Evolutionary conservation across 768 basidiomycete genomes (phyloP).

Genomic region (Tylopilus vinaceipallidus): DNA sequence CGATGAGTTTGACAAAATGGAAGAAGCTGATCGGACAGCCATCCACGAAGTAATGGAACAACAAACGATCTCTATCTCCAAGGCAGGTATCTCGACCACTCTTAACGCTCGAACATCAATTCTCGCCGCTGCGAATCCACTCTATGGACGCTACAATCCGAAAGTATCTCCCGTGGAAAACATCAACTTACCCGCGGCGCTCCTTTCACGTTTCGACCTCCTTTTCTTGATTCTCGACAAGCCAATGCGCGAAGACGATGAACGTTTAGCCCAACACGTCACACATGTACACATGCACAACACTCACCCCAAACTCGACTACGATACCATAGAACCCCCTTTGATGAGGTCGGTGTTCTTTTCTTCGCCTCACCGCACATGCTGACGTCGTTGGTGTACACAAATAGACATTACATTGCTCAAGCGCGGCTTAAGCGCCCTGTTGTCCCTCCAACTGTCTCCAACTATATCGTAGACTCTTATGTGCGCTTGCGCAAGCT

Average conservation of each 20-base stretch:
- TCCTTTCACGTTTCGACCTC: conserved; percentile 94
- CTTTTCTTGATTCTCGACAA: conserved; percentile 97
- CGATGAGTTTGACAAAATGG: conserved; percentile 99
- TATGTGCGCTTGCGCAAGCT: conserved; percentile 94
- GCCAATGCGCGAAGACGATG: conserved; percentile 91
- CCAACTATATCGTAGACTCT: conserved; percentile 90
- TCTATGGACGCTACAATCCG: conserved; percentile 97
- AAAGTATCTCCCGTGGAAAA: conserved; percentile 98
- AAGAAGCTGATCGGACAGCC: conserved; percentile 93
- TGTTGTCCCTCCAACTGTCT: conserved; percentile 84
- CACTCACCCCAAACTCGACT: conserved; percentile 78
- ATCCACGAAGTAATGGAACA: conserved; percentile 99
- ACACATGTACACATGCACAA: conserved; percentile 98
- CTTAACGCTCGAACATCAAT: conserved; percentile 97
- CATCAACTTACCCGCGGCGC: conserved; percentile 96
- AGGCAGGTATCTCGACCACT: conserved; percentile 98
- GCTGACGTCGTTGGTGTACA: conserved; percentile 2
- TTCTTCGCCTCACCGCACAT: background rate
- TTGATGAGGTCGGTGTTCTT: conserved; percentile 71
- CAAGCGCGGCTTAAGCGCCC: conserved; percentile 85
- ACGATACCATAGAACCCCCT: conserved; percentile 80
- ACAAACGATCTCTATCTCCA: conserved; percentile 99
- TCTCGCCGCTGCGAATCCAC: conserved; percentile 95
- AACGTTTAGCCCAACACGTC: conserved; percentile 93
- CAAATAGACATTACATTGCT: conserved; percentile 87